Evolutionary conservation across 805 yeast species (phyloP).

Genomic region (Helenozyma rhizophorensis): DNA sequence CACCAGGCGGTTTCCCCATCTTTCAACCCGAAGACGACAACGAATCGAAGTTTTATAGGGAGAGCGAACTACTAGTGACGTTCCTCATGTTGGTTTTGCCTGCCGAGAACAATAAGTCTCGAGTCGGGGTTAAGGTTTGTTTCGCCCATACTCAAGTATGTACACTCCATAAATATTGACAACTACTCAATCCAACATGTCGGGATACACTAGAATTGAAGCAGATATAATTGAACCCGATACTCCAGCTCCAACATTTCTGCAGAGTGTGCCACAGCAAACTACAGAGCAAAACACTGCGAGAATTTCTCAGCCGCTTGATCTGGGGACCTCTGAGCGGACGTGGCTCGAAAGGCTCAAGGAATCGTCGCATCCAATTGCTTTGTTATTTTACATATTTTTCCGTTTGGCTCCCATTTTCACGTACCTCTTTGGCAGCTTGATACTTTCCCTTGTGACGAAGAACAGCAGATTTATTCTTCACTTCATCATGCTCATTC

Average conservation of each 20-base stretch:
- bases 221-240: constrained; percentile 16
- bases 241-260: background rate
- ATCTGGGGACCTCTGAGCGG: no score
- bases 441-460: constrained; percentile 48
- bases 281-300: no score
- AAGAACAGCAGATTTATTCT: constrained; percentile 48
- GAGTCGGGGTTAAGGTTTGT: no score
- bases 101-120: no score
- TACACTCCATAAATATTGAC: no score
- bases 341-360: constrained; percentile 36
- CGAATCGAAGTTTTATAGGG: no score
- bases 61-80: no score
- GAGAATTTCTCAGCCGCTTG: no score
- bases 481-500: constrained; percentile 72
- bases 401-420: constrained; percentile 62
- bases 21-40: background rate
- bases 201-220: constrained; percentile 28
- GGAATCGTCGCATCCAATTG: constrained; percentile 82
- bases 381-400: constrained; percentile 57
- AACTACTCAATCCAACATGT: no score
- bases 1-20: background rate
- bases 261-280: no score
- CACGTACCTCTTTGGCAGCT: constrained; percentile 65
- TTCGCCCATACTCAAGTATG: no score
- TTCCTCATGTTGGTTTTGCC: no score